These are phyloP conservation scores for Fusarium veterinarium DNA, from an alignment of 2,329 filamentous ascomycete species.

Conservation along the genomic window DNA sequence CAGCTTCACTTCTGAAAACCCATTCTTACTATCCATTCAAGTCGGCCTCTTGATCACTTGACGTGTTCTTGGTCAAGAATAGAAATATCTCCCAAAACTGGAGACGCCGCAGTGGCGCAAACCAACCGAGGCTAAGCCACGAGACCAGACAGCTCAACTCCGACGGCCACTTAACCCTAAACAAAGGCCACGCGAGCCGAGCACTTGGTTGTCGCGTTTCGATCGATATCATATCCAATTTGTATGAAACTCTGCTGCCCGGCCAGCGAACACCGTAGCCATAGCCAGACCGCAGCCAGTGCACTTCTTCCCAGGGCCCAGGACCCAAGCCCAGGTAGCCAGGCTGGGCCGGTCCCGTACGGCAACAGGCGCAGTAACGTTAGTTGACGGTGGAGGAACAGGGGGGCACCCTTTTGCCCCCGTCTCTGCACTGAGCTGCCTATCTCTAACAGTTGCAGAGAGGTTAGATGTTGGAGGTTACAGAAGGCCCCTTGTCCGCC, in stretches of 20 bases:
- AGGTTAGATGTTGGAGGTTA: constrained; percentile 7
- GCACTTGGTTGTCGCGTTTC: constrained; percentile 28
- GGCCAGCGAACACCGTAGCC: constrained; percentile 23
- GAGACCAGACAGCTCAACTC: constrained; percentile 6
- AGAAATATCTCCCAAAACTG: constrained; percentile 7
- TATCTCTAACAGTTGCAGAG: constrained; percentile 28
- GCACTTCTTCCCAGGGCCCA: constrained; percentile 1
- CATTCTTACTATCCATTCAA: not conserved
- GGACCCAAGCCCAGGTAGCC: not conserved
- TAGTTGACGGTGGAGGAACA: constrained; percentile 37
- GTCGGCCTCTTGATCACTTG: not conserved
- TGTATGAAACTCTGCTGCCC: constrained; percentile 28
- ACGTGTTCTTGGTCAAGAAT: constrained; percentile 11
- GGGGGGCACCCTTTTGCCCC: constrained; percentile 14
- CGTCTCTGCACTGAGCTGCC: constrained; percentile 17
- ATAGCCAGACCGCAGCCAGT: constrained; percentile 33
- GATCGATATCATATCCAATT: constrained; percentile 25
- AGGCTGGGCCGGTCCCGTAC: constrained; percentile 1
- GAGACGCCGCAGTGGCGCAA: constrained; percentile 27
- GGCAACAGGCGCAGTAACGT: constrained; percentile 23
- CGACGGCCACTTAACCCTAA: constrained; percentile 19
- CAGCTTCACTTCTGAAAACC: not conserved
- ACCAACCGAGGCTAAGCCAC: constrained; percentile 21
- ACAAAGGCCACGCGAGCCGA: constrained; percentile 40
- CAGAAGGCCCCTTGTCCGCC: constrained; percentile 40